phyloP scores from a whole-genome alignment of 192 early-diverging fungal species.

The Pecoramyces ruminantium region DNA sequence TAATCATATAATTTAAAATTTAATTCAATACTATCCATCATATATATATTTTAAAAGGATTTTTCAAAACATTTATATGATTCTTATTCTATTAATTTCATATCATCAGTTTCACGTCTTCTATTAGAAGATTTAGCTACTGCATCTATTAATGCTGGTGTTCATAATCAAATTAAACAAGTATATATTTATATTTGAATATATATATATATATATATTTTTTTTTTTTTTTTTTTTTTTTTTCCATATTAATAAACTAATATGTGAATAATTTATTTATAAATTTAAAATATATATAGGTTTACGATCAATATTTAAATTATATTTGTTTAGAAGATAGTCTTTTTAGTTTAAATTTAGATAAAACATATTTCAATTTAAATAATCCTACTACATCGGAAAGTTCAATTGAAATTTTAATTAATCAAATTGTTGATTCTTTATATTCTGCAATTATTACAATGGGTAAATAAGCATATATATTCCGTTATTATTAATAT shows the following conservation, averaged over 20 bases:
- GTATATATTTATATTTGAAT: conserved; percentile 9
- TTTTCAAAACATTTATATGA: conserved; percentile 80
- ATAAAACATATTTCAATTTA: conserved; percentile 57
- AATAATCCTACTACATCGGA: conserved; percentile 75
- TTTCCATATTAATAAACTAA: too few species aligned
- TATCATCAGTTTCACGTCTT: conserved; percentile 64
- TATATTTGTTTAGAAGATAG: conserved; percentile 79
- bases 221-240: neutral
- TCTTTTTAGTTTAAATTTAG: conserved; percentile 82
- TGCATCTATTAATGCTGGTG: conserved; percentile 53
- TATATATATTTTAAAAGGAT: conserved; percentile 59
- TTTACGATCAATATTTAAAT: conserved; percentile 95
- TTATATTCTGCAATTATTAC: conserved; percentile 87
- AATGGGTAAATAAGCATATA: conserved; percentile 54
- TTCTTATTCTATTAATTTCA: conserved; percentile 91
- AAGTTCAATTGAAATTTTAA: conserved; percentile 54
- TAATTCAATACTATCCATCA: too few species aligned
- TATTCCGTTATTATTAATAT: too few species aligned
- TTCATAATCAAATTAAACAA: conserved; percentile 67
- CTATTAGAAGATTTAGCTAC: conserved; percentile 87
- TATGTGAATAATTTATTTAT: too few species aligned
- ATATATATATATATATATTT: neutral
- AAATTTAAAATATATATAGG: too few species aligned
- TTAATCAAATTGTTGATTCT: conserved; percentile 59
- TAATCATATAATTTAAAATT: too few species aligned